Evolutionary conservation across 192 early-diverging fungal species (phyloP), one percentile per base, ranked within the genome.

Genomic region (Backusella australiensis): DNA sequence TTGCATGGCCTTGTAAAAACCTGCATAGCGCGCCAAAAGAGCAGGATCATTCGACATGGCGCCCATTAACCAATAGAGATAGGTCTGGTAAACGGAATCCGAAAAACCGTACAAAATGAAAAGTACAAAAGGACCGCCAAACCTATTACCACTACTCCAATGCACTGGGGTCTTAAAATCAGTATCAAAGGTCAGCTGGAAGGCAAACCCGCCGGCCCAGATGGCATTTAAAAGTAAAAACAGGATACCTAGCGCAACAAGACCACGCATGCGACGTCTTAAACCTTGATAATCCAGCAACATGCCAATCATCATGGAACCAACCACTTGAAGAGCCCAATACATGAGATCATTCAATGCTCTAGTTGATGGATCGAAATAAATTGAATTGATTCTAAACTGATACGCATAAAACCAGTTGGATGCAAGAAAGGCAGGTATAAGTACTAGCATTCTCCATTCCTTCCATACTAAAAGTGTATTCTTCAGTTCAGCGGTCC

Each of bases 1-100:
- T 87, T 95, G 94, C 73, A 94, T 88, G 66, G 90, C 92, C 86
- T 96, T 96, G 89, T 96, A 95, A 82, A 92, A 95, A 0, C 95
- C 95, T 29, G 91, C 86, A 52, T 91, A 94, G 34, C 90, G 86
- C 21, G 93, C 86, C 17, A 92, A 80, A 53, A 87, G 82, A 68
- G 87, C 86, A 67, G 89, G 84, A 77, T 96, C 91, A 82, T 95
- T 95, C 3, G 92, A 89, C 80, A 94, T 83, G 69, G 93, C 89
- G 2, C 94, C 95, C 79, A 96, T 93, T 34, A 96, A 71, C 93
- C 93, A 96, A 87, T 95, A 95, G 2, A 86, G 84, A 66, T 87
- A 89, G 34, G 86, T 85, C 82, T 96, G 95, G 84, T 90, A 94
- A 59, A 94, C 82, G 9, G 94, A 91, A 76, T 96, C 95, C 66